Base-by-base conservation (phyloP, 768 basidiomycete genomes). In the Hortiboletus flavorubellus region DNA sequence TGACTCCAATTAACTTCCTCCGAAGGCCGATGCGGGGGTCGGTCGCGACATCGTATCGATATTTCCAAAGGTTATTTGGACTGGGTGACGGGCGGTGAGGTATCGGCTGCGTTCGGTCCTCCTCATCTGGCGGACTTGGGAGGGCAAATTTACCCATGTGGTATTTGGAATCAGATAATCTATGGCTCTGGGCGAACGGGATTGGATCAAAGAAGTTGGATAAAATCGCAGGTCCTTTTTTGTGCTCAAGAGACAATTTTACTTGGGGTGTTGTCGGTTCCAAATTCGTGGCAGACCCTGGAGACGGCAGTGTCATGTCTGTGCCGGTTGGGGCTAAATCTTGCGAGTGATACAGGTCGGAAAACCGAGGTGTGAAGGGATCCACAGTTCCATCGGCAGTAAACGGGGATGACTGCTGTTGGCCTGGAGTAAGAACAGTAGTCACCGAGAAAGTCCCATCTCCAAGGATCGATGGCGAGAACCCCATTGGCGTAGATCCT, bases 11-110 rank as follows among this genome's bases (percentile, higher is more conserved):
- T 42, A 92, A 68, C 66, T 84, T 85, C 56, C 75, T 77, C 39
- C 89, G 79, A 10, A 91, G 76, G 3, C 85, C 82, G 12, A 91
- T 74, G 16, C 89, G 77, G 5, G 88, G 90, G 60, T 92, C 86
- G 2, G 91, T 92, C 12, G 71, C 78, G 3, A 77, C 78, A 11
- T 77, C 65, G 59, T 91, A 93, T 58, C 72, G 76, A 33, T 61
- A 61, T 52, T 73, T 71, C 87, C 86, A 87, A 8, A 74, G 72
- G 21, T 60, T 65, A 7, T 51, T 62, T 39, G 48, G 54, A 43
- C 11, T 37, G 33, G 59, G 64, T 56, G 62, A 59, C 30, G 62
- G 58, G 5, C 58, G 56, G 16, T 18, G 18, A 29, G 66, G 64
- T 38, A 68, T 54, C 5, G 66, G 60, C 29, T 69, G 68, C 35